Percentiles rank a stretch among this genome's conserved stretches.
These are phyloP conservation scores for Bidens hawaiensis DNA, from an alignment of 140 eudicot genomes.

Conservation along the genomic window DNA sequence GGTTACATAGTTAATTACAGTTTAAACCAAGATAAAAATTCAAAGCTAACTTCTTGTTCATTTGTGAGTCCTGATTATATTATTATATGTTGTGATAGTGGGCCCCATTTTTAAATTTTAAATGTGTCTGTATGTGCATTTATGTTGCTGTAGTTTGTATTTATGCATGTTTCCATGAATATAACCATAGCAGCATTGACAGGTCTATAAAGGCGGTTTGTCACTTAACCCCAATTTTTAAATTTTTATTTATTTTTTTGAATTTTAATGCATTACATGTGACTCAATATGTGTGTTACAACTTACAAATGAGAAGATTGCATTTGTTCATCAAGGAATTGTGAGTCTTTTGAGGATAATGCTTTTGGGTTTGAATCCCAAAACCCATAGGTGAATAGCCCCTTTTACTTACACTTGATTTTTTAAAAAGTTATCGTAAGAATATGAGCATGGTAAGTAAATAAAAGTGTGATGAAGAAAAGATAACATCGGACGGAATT, in stretches of 20 bases:
- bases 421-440: neutral
- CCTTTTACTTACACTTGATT: neutral
- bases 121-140: neutral
- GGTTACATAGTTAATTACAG: constrained; percentile 27
- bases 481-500: neutral
- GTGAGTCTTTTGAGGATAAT: neutral
- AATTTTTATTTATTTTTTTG: neutral
- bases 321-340: neutral
- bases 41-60: constrained; percentile 4
- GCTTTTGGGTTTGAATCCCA: neutral
- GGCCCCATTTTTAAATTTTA: constrained; percentile 3
- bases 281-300: neutral
- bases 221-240: neutral
- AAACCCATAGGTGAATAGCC: neutral
- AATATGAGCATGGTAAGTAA: neutral
- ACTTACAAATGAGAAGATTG: neutral
- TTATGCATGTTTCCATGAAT: constrained; percentile 12
- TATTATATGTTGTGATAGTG: constrained; percentile 10
- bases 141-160: constrained; percentile 4
- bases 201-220: neutral
- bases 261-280: neutral
- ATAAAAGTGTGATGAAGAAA: neutral
- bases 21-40: constrained; percentile 8
- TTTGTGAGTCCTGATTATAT: constrained; percentile 11
- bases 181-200: constrained; percentile 1